Conservation (phyloP, 108 stramenopile species). For the Fragilariopsis cylindrus region DNA sequence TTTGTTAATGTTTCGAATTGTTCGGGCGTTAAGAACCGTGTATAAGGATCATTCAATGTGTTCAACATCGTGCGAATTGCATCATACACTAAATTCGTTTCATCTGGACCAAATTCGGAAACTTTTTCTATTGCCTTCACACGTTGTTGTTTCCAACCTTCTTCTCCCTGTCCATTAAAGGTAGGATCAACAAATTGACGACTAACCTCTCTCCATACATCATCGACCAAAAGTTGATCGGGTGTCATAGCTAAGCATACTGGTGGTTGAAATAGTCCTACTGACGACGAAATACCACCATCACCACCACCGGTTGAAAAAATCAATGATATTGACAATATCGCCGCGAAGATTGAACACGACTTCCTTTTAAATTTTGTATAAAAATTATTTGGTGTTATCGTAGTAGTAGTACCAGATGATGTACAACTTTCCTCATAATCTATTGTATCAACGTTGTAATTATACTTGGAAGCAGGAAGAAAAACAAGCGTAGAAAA, state of each 20-base stretch:
- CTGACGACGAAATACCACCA: neutral
- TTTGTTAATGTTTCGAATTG: conserved; percentile 15
- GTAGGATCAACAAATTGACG: conserved; percentile 51
- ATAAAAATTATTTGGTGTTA: too few relatives aligned
- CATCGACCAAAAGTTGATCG: conserved; percentile 52
- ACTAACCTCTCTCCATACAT: conserved; percentile 59
- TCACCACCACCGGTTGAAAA: neutral
- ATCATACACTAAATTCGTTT: conserved; percentile 32
- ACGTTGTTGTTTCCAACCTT: conserved; percentile 46
- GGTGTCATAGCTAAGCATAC: conserved; percentile 38
- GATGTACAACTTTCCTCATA: too few relatives aligned
- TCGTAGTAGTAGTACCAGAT: too few relatives aligned
- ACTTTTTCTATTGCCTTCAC: conserved; percentile 39
- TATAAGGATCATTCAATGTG: conserved; percentile 56
- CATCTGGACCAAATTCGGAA: conserved; percentile 53
- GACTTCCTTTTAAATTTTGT: too few relatives aligned
- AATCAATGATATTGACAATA: conserved; percentile 1
- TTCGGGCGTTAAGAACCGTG: conserved; percentile 41
- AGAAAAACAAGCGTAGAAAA: too few relatives aligned
- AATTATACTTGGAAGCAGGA: too few relatives aligned
- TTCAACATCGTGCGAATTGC: conserved; percentile 47
- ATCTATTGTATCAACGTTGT: too few relatives aligned
- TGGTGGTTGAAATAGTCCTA: neutral
- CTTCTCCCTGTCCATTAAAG: conserved; percentile 55
- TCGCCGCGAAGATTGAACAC: neutral